Evolutionary conservation across 345 rosid species (phyloP), one percentile per base, ranked within the genome.

Genomic region (Lumnitzera racemosa): DNA sequence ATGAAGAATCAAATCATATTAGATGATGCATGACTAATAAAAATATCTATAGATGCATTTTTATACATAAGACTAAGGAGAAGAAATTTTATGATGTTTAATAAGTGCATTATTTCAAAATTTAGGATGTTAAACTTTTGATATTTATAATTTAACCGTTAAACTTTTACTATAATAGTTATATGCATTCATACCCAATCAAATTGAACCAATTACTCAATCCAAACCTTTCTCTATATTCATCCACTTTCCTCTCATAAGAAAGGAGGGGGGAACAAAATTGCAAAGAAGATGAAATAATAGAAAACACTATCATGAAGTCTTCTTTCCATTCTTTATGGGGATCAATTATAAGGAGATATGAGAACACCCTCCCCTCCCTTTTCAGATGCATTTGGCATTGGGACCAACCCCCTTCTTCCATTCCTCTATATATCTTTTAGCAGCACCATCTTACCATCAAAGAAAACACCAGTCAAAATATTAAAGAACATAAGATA

Each of bases 281-380:
- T 71, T 62, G 72, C 74, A 65, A 62, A 63, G 43, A 13, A 15
- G 41, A 43, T 2, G 46, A 51, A 57, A 64, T 51, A 46, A 57
- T 15, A 15, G 23, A 66, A 72, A 76, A 61, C 83, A 76, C 59
- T 64, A 76, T 67, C 61, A 76, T 74, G 66, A 64, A 67, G 47
- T 62, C 69, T 49, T 57, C 67, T 70, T 71, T 65, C 58, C 62
- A 63, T 71, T 73, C 67, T 63, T 74, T 55, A 64, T 58, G 76
- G 74, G 57, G 67, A 61, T 63, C 74, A 76, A 72, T 62, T 57
- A 13, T 16, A 9, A 51, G 24, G 72, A 56, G 74, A 66, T 72
- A 77, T 47, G 47, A 63, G 74, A 50, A 57, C 72, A 69, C 61
- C 66, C 70, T 67, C 36, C 58, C 67, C 72, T 36, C 43, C 43